Conservation (phyloP, 2,329 filamentous ascomycete genomes). For the Elsinoe batatas region DNA sequence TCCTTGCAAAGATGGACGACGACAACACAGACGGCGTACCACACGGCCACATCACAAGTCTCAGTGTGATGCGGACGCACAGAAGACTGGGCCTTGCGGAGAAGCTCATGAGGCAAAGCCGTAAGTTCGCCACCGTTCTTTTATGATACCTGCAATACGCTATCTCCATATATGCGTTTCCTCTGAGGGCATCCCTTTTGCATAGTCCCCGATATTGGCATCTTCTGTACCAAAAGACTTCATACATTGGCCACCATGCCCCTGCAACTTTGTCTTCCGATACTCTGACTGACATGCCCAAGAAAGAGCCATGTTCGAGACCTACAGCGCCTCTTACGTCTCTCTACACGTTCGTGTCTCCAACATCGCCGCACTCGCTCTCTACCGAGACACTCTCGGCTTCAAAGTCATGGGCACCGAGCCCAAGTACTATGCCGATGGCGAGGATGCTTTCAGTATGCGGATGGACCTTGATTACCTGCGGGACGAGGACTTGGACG, state of each 20-base stretch:
- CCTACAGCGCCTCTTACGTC: slow-evolving; percentile 83
- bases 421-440: slow-evolving; percentile 90
- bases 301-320: slow-evolving; percentile 96
- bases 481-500: slow-evolving; percentile 43
- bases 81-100: slow-evolving; percentile 83
- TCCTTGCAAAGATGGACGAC: slow-evolving; percentile 99
- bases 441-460: slow-evolving; percentile 94
- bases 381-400: slow-evolving; percentile 86
- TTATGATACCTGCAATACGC: not conserved
- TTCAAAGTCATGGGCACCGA: slow-evolving; percentile 84
- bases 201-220: no score
- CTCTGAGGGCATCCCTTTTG: no score
- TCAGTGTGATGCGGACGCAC: slow-evolving; percentile 96
- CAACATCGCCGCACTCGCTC: slow-evolving; percentile 79
- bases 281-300: not conserved
- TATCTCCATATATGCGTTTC: no score
- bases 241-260: no score
- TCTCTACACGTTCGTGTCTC: slow-evolving; percentile 91
- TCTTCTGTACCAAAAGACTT: no score
- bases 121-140: slow-evolving; percentile 45
- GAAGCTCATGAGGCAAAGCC: slow-evolving; percentile 93
- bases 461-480: slow-evolving; percentile 63
- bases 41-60: slow-evolving; percentile 90
- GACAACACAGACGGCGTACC: slow-evolving; percentile 82
- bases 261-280: not conserved